Percentiles rank a stretch among this genome's conserved stretches.
These are phyloP conservation scores for Cyclotella cryptica DNA, from an alignment of 108 stramenopile genomes.

Conservation along the genomic window DNA sequence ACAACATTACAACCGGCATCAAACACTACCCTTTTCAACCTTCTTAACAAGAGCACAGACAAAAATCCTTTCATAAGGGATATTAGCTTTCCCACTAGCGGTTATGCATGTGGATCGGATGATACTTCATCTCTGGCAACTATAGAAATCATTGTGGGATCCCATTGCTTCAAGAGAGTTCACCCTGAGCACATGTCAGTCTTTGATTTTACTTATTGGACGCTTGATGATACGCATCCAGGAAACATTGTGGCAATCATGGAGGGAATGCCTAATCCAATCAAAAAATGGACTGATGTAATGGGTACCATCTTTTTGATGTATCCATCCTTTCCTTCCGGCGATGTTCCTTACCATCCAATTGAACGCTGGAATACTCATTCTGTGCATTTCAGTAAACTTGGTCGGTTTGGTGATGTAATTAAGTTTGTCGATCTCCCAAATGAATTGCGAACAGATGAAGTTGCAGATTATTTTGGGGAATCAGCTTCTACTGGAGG, in stretches of 20 bases:
- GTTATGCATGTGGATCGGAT: slow-evolving; percentile 22
- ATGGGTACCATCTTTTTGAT: slow-evolving; percentile 24
- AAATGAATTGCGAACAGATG: slow-evolving; percentile 22
- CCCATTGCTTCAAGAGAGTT: slow-evolving; percentile 37
- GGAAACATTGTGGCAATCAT: slow-evolving; percentile 48
- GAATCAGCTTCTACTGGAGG: background rate
- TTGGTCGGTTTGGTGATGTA: slow-evolving; percentile 39
- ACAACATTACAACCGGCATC: slow-evolving; percentile 34
- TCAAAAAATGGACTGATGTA: slow-evolving; percentile 51
- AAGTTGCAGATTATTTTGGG: slow-evolving; percentile 17
- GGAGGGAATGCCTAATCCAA: slow-evolving; percentile 40
- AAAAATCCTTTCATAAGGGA: slow-evolving; percentile 35
- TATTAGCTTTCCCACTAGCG: slow-evolving; percentile 32
- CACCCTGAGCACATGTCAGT: slow-evolving; percentile 53
- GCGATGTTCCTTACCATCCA: slow-evolving; percentile 31
- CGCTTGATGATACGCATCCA: slow-evolving; percentile 37
- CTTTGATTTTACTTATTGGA: slow-evolving; percentile 49
- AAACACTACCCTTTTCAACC: slow-evolving; percentile 30
- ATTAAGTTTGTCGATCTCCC: slow-evolving; percentile 22
- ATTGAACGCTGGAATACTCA: slow-evolving; percentile 48
- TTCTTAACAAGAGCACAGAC: slow-evolving; percentile 28
- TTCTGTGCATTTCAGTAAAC: slow-evolving; percentile 23
- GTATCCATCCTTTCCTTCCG: slow-evolving; percentile 25
- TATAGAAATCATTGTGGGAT: slow-evolving; percentile 29
- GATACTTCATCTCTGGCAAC: slow-evolving; percentile 22